Evolutionary conservation across 75 land plant genomes (phyloP).

Genomic region (Pinus tabuliformis): DNA sequence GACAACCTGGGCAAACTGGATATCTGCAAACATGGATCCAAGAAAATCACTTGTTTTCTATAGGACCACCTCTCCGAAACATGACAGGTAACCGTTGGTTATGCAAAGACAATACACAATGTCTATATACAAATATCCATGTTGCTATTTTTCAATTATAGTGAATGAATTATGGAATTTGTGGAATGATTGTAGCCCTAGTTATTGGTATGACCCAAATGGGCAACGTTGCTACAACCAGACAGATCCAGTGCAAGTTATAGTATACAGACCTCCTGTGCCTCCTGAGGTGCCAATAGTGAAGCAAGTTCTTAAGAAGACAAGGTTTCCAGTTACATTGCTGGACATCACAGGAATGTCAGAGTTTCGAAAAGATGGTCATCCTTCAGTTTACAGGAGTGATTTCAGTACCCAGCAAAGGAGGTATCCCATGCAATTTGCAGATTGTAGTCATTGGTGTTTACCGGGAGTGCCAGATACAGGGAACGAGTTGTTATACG

Average conservation of each 20-base stretch:
- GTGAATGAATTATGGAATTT: no score
- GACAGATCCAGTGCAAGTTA: conserved; percentile 24
- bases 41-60: conserved; percentile 30
- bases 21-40: conserved; percentile 21
- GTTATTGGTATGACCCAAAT: conserved; percentile 33
- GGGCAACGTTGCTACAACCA: conserved; percentile 21
- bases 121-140: no score
- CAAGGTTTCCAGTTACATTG: conserved; percentile 41
- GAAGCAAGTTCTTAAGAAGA: conserved; percentile 31
- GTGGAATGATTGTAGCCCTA: conserved; percentile 19
- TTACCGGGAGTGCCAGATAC: conserved; percentile 95
- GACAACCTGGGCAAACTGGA: conserved; percentile 34
- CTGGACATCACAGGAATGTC: conserved; percentile 79
- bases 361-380: conserved; percentile 75
- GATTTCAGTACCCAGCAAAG: conserved; percentile 36
- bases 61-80: conserved; percentile 24
- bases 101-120: no score
- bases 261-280: conserved; percentile 34
- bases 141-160: no score
- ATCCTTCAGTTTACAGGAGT: conserved; percentile 44
- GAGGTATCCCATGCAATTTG: conserved; percentile 40
- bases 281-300: conserved; percentile 21
- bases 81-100: conserved; percentile 26
- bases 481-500: conserved; percentile 82
- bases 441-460: conserved; percentile 98